Conservation (phyloP, 371 early-diverging fungal genomes). For the Mucor piriformis region DNA sequence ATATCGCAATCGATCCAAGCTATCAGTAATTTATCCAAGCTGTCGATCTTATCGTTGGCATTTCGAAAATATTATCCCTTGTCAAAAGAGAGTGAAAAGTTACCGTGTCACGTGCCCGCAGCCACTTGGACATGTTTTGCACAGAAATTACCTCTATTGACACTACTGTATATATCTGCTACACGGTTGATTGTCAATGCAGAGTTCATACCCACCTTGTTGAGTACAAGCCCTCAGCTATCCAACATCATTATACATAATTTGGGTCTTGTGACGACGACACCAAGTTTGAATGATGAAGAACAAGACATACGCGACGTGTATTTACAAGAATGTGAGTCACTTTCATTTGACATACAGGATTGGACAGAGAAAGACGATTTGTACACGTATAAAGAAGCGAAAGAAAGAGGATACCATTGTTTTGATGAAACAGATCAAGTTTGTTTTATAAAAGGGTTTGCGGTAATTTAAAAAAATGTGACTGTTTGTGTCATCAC, state of each 20-base stretch:
- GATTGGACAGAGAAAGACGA: slow-evolving; percentile 8
- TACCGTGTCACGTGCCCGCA: slow-evolving; percentile 42
- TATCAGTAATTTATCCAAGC: slow-evolving; percentile 17
- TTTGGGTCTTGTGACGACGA: slow-evolving; percentile 15
- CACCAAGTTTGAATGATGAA: neutral
- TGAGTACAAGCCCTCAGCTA: slow-evolving; percentile 11
- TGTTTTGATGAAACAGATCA: slow-evolving; percentile 38
- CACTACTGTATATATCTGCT: slow-evolving; percentile 39
- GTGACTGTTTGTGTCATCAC: neutral
- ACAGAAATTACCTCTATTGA: slow-evolving; percentile 20
- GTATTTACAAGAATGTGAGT: slow-evolving; percentile 18
- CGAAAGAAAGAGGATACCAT: slow-evolving; percentile 26
- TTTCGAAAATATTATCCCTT: slow-evolving; percentile 34
- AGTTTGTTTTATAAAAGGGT: slow-evolving; percentile 47
- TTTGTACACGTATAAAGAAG: slow-evolving; percentile 30
- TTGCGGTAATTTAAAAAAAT: slow-evolving; percentile 6
- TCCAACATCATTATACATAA: slow-evolving; percentile 45
- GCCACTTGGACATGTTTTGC: slow-evolving; percentile 37
- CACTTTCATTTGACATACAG: slow-evolving; percentile 3
- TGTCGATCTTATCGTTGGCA: slow-evolving; percentile 40
- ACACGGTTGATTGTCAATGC: slow-evolving; percentile 22
- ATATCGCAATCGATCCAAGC: slow-evolving; percentile 21
- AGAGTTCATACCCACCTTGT: slow-evolving; percentile 34
- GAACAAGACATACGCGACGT: neutral
- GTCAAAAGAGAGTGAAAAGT: slow-evolving; percentile 22